A percentile compares a stretch with the other conserved stretches of the same genome.
Conservation (phyloP, 768 basidiomycete genomes). For the Serendipita sp. region DNA sequence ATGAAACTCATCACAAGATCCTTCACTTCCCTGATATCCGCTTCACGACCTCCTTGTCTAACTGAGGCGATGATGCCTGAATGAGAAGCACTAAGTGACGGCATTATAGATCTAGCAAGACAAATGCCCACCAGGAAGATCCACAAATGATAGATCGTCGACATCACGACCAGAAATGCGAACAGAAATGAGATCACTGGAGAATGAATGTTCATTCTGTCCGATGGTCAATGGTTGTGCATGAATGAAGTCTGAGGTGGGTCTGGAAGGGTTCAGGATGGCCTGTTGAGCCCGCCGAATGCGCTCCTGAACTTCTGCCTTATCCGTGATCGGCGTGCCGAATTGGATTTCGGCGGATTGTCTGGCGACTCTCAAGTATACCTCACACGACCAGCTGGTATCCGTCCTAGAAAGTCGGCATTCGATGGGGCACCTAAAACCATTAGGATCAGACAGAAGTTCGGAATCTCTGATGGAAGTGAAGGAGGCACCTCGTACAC, state of each 20-base stretch:
- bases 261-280: slow-evolving; percentile 14
- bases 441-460: background rate
- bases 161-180: slow-evolving; percentile 44
- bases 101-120: background rate
- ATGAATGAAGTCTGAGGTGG: slow-evolving; percentile 7
- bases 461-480: slow-evolving; percentile 15
- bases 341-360: slow-evolving; percentile 11
- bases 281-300: slow-evolving; percentile 17
- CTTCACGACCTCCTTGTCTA: slow-evolving; percentile 29
- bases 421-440: slow-evolving; percentile 14
- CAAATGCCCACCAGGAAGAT: slow-evolving; percentile 35
- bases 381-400: slow-evolving; percentile 13
- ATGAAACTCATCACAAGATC: slow-evolving; percentile 45
- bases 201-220: slow-evolving; percentile 23
- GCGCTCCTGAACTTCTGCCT: slow-evolving; percentile 10
- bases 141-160: slow-evolving; percentile 48
- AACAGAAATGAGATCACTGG: slow-evolving; percentile 39
- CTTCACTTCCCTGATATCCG: slow-evolving; percentile 48
- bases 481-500: slow-evolving; percentile 1
- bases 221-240: background rate
- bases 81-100: background rate
- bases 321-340: slow-evolving; percentile 11
- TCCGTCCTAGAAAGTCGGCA: slow-evolving; percentile 10
- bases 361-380: slow-evolving; percentile 13
- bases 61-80: slow-evolving; percentile 45